phyloP scores from a whole-genome alignment of 495 filamentous ascomycete species.

The Staphylotrichum longicolle region DNA sequence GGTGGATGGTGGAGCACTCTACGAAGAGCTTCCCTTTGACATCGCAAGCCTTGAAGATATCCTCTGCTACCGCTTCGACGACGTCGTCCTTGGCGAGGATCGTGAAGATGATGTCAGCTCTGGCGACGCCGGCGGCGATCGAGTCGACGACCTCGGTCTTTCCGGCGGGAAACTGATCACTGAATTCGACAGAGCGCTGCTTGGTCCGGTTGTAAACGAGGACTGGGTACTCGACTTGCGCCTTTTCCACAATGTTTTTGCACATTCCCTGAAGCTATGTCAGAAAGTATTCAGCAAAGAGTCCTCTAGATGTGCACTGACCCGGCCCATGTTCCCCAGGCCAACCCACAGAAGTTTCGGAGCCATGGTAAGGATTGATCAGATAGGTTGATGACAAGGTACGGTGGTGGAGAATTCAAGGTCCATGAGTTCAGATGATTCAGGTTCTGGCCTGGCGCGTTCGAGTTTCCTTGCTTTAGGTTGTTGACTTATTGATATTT shows the following conservation, averaged over 20 bases:
- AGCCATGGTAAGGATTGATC: constrained; percentile 46
- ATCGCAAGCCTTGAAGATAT: constrained; percentile 50
- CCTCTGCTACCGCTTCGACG: constrained; percentile 57
- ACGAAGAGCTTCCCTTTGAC: constrained; percentile 70
- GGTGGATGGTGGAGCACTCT: constrained; percentile 86
- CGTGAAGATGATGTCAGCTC: constrained; percentile 77
- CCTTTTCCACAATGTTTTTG: constrained; percentile 79
- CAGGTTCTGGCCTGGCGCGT: too few relatives aligned
- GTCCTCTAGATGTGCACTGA: constrained; percentile 41
- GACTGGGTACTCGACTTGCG: constrained; percentile 63
- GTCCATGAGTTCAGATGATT: too few relatives aligned
- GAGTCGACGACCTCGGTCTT: constrained; percentile 61
- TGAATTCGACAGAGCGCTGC: constrained; percentile 56
- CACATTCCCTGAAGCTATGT: constrained; percentile 67
- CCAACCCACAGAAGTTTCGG: constrained; percentile 77
- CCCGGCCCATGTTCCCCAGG: constrained; percentile 87
- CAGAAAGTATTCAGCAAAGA: constrained; percentile 6
- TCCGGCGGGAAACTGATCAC: constrained; percentile 49
- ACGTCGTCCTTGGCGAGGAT: constrained; percentile 79
- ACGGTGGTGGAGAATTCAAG: too few relatives aligned
- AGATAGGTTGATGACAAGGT: background rate
- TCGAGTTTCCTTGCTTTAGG: too few relatives aligned
- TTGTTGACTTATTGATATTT: too few relatives aligned
- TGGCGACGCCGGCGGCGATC: constrained; percentile 62
- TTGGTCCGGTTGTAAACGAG: constrained; percentile 78